phyloP scores from a whole-genome alignment of 805 yeast genomes.

The Nakazawaea ishiwadae region DNA sequence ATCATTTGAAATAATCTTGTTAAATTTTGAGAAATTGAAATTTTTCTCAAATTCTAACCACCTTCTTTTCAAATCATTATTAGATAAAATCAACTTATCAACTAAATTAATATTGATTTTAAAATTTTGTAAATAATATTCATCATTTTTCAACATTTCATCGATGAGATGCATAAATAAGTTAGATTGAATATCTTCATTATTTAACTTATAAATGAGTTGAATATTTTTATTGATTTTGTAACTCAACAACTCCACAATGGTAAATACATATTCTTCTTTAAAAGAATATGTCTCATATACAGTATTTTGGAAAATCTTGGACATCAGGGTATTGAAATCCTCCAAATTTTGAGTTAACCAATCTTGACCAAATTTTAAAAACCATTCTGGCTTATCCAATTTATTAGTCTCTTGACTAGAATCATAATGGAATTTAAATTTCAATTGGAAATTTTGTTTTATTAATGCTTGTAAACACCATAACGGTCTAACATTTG shows the following conservation, averaged over 20 bases:
- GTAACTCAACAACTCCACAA: slow-evolving; percentile 40
- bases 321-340: slow-evolving; percentile 26
- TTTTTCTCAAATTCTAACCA: slow-evolving; percentile 55
- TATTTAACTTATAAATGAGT: slow-evolving; percentile 15
- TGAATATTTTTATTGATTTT: slow-evolving; percentile 33
- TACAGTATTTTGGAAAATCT: slow-evolving; percentile 19
- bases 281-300: slow-evolving; percentile 20
- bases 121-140: slow-evolving; percentile 36
- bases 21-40: slow-evolving; percentile 46
- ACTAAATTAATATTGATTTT: slow-evolving; percentile 27
- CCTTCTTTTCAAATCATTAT: slow-evolving; percentile 26
- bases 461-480: slow-evolving; percentile 41
- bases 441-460: slow-evolving; percentile 40
- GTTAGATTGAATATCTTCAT: slow-evolving; percentile 33
- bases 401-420: slow-evolving; percentile 55
- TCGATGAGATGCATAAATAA: slow-evolving; percentile 49
- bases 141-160: slow-evolving; percentile 58
- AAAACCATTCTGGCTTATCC: slow-evolving; percentile 71
- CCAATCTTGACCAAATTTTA: slow-evolving; percentile 43
- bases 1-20: slow-evolving; percentile 41
- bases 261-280: slow-evolving; percentile 38
- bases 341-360: slow-evolving; percentile 24
- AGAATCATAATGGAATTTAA: slow-evolving; percentile 57
- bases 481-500: slow-evolving; percentile 40
- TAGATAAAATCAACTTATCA: slow-evolving; percentile 22